A percentile compares a stretch with the other conserved stretches of the same genome.
phyloP scores from a whole-genome alignment of 495 filamentous ascomycete species.

The Xylaria sp. region DNA sequence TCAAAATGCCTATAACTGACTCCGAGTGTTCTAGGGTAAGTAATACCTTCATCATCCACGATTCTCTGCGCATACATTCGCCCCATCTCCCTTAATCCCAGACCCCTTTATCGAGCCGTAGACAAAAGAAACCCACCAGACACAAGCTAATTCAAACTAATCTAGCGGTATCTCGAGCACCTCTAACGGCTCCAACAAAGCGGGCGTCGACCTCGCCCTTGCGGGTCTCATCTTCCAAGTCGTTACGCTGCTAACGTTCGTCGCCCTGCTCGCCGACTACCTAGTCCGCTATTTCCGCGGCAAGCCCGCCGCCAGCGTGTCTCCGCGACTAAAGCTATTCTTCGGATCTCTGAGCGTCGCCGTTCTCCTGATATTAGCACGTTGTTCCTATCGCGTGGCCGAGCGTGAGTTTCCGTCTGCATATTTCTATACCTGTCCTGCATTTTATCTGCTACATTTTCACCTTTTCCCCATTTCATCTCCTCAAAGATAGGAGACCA shows the following conservation, averaged over 20 bases:
- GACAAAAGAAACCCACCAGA: too few relatives aligned
- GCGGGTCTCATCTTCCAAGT: constrained; percentile 56
- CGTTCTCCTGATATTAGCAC: constrained; percentile 51
- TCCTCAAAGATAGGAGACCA: not conserved
- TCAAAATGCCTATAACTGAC: not conserved
- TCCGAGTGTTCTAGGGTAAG: constrained; percentile 46
- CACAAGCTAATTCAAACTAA: too few relatives aligned
- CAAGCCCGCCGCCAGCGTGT: constrained; percentile 26
- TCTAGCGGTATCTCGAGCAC: constrained; percentile 45
- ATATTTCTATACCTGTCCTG: not conserved
- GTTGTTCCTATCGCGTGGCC: constrained; percentile 59
- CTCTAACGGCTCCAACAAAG: constrained; percentile 31
- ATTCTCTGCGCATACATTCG: too few relatives aligned
- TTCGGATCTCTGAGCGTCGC: constrained; percentile 51
- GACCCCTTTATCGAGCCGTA: too few relatives aligned
- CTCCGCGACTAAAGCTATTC: constrained; percentile 49
- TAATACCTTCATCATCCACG: too few relatives aligned
- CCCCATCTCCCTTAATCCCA: too few relatives aligned
- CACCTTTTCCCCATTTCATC: not conserved
- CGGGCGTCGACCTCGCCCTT: constrained; percentile 58
- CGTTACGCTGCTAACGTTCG: constrained; percentile 51
- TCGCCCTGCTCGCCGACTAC: constrained; percentile 53
- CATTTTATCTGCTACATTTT: not conserved
- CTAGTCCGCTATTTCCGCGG: constrained; percentile 40
- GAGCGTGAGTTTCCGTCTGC: constrained; percentile 39